phyloP scores from a whole-genome alignment of 495 filamentous ascomycete species.

The Penicillium egyptiacum region DNA sequence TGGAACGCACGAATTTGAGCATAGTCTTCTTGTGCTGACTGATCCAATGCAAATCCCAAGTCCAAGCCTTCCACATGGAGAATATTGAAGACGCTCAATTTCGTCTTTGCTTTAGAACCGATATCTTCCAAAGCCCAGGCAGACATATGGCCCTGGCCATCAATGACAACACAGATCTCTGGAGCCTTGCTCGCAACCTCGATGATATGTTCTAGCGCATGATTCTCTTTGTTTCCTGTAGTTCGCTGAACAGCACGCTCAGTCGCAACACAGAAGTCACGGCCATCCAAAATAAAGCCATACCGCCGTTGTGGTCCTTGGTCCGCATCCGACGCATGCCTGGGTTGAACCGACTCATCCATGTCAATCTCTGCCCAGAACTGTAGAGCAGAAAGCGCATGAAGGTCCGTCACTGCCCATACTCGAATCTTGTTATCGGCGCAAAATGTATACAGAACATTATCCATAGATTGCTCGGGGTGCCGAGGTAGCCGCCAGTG shows the following conservation, averaged over 20 bases:
- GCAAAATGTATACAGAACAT: constrained; percentile 91
- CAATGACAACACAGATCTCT: constrained; percentile 83
- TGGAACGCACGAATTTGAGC: constrained; percentile 75
- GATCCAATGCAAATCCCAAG: constrained; percentile 60
- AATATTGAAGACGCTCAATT: constrained; percentile 80
- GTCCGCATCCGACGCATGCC: constrained; percentile 36
- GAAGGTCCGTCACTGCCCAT: constrained; percentile 76
- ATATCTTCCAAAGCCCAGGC: constrained; percentile 94
- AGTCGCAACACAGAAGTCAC: constrained; percentile 73
- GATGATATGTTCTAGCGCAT: constrained; percentile 78
- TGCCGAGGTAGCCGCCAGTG: constrained; percentile 81
- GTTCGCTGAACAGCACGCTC: constrained; percentile 70
- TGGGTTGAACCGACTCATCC: constrained; percentile 66
- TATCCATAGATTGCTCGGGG: constrained; percentile 75
- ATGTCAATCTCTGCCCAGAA: constrained; percentile 86
- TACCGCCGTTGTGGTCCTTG: constrained; percentile 53
- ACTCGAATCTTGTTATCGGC: constrained; percentile 79
- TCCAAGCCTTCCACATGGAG: constrained; percentile 73
- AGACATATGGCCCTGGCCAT: constrained; percentile 83
- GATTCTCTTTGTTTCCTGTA: constrained; percentile 59
- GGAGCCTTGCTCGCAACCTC: constrained; percentile 83
- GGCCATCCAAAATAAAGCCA: constrained; percentile 82
- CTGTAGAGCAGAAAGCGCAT: constrained; percentile 68
- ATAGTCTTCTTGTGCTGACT: constrained; percentile 52
- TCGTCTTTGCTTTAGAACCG: constrained; percentile 67